Conservation (phyloP, 345 rosid genomes). For the Geranium rotundifolium region DNA sequence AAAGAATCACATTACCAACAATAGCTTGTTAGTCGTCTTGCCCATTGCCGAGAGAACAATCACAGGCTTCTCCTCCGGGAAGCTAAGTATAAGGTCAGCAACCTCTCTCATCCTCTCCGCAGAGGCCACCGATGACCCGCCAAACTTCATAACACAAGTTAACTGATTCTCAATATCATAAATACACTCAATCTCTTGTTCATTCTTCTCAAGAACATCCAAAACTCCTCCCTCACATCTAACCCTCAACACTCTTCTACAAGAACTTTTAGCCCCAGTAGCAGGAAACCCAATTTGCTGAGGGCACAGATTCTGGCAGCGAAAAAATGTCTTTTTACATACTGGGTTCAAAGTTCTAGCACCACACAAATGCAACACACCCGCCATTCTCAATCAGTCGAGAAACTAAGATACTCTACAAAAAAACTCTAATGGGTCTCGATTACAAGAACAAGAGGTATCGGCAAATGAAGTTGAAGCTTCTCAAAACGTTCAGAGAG, state of each 20-base stretch:
- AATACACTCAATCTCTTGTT: slow-evolving; percentile 3
- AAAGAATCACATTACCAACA: slow-evolving; percentile 35
- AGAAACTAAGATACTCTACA: background rate
- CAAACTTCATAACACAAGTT: slow-evolving; percentile 88
- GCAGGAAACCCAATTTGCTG: slow-evolving; percentile 13
- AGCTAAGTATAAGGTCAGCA: slow-evolving; percentile 69
- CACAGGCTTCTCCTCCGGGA: slow-evolving; percentile 71
- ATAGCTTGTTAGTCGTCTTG: slow-evolving; percentile 82
- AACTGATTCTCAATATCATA: slow-evolving; percentile 33
- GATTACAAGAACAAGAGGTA: too few relatives aligned
- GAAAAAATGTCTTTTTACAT: background rate
- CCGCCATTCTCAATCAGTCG: slow-evolving; percentile 7
- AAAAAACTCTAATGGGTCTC: too few relatives aligned
- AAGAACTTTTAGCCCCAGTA: slow-evolving; percentile 9
- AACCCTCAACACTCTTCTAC: slow-evolving; percentile 20
- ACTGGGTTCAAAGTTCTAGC: background rate
- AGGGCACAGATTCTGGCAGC: background rate
- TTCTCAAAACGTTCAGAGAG: background rate
- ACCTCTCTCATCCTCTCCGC: slow-evolving; percentile 84
- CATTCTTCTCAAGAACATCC: slow-evolving; percentile 31
- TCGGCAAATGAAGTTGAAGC: background rate
- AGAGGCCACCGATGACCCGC: slow-evolving; percentile 88
- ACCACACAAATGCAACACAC: slow-evolving; percentile 5
- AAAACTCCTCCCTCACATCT: slow-evolving; percentile 22
- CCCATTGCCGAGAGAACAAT: slow-evolving; percentile 98